Base-by-base conservation (phyloP, 495 filamentous ascomycete genomes). In the Astrothelium macrocarpum region DNA sequence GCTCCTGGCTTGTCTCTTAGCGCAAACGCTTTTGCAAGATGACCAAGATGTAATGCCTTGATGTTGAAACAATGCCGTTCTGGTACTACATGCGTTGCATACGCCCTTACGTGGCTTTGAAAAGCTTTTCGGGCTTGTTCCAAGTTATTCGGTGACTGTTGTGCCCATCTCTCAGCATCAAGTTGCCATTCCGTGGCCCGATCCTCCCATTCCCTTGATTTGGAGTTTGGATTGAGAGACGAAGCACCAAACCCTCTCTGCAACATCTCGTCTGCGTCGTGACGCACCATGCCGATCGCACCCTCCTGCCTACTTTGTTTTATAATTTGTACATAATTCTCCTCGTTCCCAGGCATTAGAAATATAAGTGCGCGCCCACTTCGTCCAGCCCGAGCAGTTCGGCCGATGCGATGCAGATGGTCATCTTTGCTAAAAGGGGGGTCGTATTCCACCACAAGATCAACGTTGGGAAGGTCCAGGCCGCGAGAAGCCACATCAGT, bases 401-500 rank as follows among this genome's bases (percentile, higher is more conserved):
- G 89, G 46, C 94, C 94, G 65, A 97, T 89, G 53, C 94, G 88
- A 71, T 98, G 94, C 2, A 96, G 78, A 73, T 98, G 94, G 67
- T 98, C 94, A 60, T 91, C 86, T 2, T 87, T 82, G 68, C 86
- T 89, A 77, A 96, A 97, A 3, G 94, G 87, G 0, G 94, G 91
- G 71, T 97, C 94, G 73, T 94, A 97, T 72, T 98, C 93, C 63
- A 97, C 82, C 32, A 97, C 88, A 20, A 95, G 81, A 69, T 98
- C 94, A 43, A 97, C 88, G 53, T 95, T 92, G 1, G 93, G 91
- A 2, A 98, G 79, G 76, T 98, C 94, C 32, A 97, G 83, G 70
- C 94, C 94, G 61, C 94, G 89, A 23, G 94, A 92, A 23, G 93
- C 89, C 49, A 98, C 93, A 68, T 97, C 94, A 5, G 94, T 97